Base-by-base conservation (phyloP, 139 green algal species). In the Closterium sp. region DNA sequence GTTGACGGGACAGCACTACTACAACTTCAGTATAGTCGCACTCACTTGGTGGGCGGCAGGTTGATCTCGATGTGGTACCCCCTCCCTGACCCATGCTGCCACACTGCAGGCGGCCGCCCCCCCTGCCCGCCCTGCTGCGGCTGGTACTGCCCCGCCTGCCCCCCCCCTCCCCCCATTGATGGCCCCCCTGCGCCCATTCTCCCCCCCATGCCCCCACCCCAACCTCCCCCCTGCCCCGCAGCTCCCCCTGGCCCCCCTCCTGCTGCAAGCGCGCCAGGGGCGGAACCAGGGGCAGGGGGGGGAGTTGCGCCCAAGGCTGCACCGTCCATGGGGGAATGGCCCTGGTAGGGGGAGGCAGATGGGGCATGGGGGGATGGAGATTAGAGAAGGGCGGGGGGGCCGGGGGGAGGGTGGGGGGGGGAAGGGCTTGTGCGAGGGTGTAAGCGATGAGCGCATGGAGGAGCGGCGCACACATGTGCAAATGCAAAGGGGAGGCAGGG, bases 21-120 rank as follows among this genome's bases (percentile, higher is more conserved):
- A 19, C 16, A 19, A 1, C 33, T 66, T 34, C 33, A 87, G 1
- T 66, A 34, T 16, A 66, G 33, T 83, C 10, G 35, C n/a, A 89
- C 86, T 89, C 28, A 89, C 86, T 89, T 89, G 86, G 55, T 89
- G n/a, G 86, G 32, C 31, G 86, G 86, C 31, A 89, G 32, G 35
- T 84, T 89, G 31, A 89, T 84, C 86, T 89, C 86, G 3, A 43
- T 43, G 9, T 84, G 35, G 16, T 43, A 32, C 32, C 66, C 86
- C 66, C 8, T 25, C 55, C 55, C 55, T n/a, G 35, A 89, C 31
- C 35, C 86, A 89, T 89, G 32, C 31, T 55, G 86, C 32, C 66
- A 55, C 32, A 84, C 35, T 55, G 32, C 32, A 16, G 86, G 66
- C 9, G n/a, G n/a, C 86, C 86, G 32, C 31, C n/a, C 86, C 86